phyloP scores from a whole-genome alignment of 495 filamentous ascomycete genomes.

The Penicillium canescens region DNA sequence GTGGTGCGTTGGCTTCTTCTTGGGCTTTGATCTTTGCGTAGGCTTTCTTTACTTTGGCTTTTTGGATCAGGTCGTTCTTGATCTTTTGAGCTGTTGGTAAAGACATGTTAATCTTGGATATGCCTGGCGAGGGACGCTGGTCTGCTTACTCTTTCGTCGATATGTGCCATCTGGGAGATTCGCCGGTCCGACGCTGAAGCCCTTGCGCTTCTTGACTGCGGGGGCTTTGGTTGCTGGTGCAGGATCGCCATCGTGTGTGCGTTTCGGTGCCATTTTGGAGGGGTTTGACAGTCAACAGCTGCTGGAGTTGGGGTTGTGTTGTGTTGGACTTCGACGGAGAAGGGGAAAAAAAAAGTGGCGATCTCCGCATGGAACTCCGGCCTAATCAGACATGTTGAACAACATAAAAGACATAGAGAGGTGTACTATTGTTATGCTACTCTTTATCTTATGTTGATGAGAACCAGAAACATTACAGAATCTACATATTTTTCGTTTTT shows the following conservation, averaged over 20 bases:
- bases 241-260: slow-evolving; percentile 53
- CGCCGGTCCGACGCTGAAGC: slow-evolving; percentile 81
- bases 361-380: slow-evolving; percentile 15
- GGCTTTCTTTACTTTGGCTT: slow-evolving; percentile 90
- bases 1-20: slow-evolving; percentile 38
- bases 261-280: slow-evolving; percentile 57
- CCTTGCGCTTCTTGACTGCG: slow-evolving; percentile 58
- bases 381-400: neutral
- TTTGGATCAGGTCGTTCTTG: slow-evolving; percentile 85
- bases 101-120: slow-evolving; percentile 14
- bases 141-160: slow-evolving; percentile 74
- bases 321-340: slow-evolving; percentile 4
- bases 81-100: slow-evolving; percentile 76
- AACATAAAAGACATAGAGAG: too few relatives aligned
- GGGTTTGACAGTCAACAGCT: neutral
- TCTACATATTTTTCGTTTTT: too few relatives aligned
- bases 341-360: slow-evolving; percentile 25
- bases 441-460: too few relatives aligned
- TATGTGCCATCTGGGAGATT: slow-evolving; percentile 92
- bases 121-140: neutral
- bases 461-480: too few relatives aligned
- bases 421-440: too few relatives aligned
- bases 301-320: neutral
- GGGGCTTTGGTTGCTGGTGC: slow-evolving; percentile 26
- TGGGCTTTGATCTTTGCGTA: slow-evolving; percentile 84